phyloP scores from a whole-genome alignment of 768 basidiomycete species.

The Collybia nuda region DNA sequence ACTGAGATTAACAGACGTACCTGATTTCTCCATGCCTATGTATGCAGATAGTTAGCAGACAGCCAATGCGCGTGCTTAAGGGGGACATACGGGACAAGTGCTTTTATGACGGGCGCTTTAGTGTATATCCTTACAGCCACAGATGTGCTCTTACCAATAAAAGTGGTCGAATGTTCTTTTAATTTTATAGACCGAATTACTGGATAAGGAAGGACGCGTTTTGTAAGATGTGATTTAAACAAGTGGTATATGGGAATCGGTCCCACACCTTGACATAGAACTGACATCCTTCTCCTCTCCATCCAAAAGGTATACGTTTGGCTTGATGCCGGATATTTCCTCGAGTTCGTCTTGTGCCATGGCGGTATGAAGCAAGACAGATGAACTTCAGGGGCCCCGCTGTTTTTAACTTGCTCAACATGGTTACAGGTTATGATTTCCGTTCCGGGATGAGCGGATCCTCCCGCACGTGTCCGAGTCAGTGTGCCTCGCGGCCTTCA shows the following conservation, averaged over 20 bases:
- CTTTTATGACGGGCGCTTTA: constrained; percentile 13
- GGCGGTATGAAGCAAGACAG: not conserved
- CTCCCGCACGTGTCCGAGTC: no score
- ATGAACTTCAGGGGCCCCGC: no score
- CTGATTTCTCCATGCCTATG: constrained; percentile 33
- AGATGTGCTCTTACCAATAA: constrained; percentile 27
- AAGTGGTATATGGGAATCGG: not conserved
- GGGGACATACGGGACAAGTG: constrained; percentile 29
- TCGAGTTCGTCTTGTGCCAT: constrained; percentile 43
- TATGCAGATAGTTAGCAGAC: not conserved
- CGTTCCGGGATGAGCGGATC: no score
- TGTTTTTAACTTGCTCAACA: no score
- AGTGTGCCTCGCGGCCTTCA: no score
- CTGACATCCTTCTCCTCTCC: constrained; percentile 48
- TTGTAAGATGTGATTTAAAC: not conserved
- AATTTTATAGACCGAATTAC: constrained; percentile 41
- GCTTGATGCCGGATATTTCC: constrained; percentile 52
- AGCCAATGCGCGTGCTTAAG: not conserved
- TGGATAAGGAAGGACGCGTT: constrained; percentile 5
- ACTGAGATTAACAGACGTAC: constrained; percentile 6
- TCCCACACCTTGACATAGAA: constrained; percentile 29
- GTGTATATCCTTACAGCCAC: not conserved
- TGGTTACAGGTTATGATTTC: no score
- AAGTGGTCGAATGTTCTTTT: constrained; percentile 46
- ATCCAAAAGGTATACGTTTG: constrained; percentile 43